Evolutionary conservation across 2,329 filamentous ascomycete species (phyloP).

Genomic region (Orbilia ellipsospora): DNA sequence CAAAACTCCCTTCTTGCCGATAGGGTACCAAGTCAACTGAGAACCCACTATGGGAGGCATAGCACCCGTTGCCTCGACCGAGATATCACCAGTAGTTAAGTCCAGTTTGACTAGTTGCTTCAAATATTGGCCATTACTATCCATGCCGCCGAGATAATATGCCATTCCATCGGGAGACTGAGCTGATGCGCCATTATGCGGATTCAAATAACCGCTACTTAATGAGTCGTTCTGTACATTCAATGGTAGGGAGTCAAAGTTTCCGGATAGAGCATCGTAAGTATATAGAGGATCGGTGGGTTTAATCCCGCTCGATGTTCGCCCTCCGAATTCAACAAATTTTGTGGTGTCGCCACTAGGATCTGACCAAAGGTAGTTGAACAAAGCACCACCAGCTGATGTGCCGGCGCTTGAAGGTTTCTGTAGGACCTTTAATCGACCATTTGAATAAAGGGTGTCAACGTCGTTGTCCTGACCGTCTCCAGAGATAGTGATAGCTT

Average conservation of each 20-base stretch:
- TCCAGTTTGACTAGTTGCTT: slow-evolving; percentile 34
- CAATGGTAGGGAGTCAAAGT: slow-evolving; percentile 15
- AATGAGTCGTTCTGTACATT: neutral
- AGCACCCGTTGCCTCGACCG: slow-evolving; percentile 28
- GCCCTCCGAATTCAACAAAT: slow-evolving; percentile 29
- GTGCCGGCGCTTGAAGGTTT: slow-evolving; percentile 16
- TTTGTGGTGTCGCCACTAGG: slow-evolving; percentile 12
- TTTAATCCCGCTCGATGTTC: slow-evolving; percentile 7
- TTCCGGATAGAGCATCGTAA: slow-evolving; percentile 14
- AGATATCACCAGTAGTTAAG: slow-evolving; percentile 20
- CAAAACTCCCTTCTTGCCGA: slow-evolving; percentile 40
- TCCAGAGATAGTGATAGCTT: slow-evolving; percentile 7
- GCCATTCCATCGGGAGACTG: slow-evolving; percentile 38
- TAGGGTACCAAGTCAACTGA: slow-evolving; percentile 39
- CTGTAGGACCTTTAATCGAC: slow-evolving; percentile 26
- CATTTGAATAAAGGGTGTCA: slow-evolving; percentile 12
- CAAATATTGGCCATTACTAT: slow-evolving; percentile 26
- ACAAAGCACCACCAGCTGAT: slow-evolving; percentile 30
- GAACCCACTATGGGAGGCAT: slow-evolving; percentile 28
- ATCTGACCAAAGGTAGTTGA: slow-evolving; percentile 30
- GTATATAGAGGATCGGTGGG: slow-evolving; percentile 20
- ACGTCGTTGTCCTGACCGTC: slow-evolving; percentile 23
- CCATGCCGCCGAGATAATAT: slow-evolving; percentile 38
- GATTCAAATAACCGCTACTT: slow-evolving; percentile 19
- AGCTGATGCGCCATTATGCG: slow-evolving; percentile 44